Evolutionary conservation across 2,329 filamentous ascomycete species (phyloP).

Genomic region (Clarireedia monteithiana): DNA sequence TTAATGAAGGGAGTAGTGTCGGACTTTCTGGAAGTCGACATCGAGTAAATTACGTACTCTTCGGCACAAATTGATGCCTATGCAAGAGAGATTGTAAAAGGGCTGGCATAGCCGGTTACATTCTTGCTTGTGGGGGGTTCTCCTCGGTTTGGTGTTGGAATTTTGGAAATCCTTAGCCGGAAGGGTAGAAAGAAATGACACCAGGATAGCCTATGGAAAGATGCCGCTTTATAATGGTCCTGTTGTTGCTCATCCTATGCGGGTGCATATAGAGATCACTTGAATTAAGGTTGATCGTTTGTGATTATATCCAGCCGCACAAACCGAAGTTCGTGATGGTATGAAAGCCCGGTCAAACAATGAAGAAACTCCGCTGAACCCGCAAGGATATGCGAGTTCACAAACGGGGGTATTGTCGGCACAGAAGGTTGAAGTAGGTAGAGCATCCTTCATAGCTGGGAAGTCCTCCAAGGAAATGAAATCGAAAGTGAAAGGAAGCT

Average conservation of each 20-base stretch:
- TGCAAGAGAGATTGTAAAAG: conserved; percentile 14
- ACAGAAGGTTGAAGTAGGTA: neutral
- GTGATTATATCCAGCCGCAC: neutral
- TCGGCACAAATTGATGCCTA: conserved; percentile 24
- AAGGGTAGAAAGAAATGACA: conserved; percentile 6
- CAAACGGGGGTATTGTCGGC: neutral
- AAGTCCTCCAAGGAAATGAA: conserved; percentile 1
- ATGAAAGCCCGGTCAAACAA: neutral
- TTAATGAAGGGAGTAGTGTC: conserved; percentile 17
- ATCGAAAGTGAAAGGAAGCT: neutral
- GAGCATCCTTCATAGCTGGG: neutral
- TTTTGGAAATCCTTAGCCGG: neutral
- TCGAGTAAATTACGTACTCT: conserved; percentile 29
- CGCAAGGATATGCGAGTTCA: conserved; percentile 8
- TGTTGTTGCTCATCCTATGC: neutral
- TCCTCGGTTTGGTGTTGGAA: neutral
- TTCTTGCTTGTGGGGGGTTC: neutral
- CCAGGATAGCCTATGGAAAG: neutral
- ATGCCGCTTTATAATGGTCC: neutral
- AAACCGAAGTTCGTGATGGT: neutral
- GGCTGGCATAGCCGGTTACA: conserved; percentile 15
- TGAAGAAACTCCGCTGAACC: neutral
- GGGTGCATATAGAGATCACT: neutral
- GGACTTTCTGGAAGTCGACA: conserved; percentile 20
- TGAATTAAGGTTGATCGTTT: neutral